Evolutionary conservation across 257 asterid species (phyloP).

Genomic region (Osmanthus fragrans): DNA sequence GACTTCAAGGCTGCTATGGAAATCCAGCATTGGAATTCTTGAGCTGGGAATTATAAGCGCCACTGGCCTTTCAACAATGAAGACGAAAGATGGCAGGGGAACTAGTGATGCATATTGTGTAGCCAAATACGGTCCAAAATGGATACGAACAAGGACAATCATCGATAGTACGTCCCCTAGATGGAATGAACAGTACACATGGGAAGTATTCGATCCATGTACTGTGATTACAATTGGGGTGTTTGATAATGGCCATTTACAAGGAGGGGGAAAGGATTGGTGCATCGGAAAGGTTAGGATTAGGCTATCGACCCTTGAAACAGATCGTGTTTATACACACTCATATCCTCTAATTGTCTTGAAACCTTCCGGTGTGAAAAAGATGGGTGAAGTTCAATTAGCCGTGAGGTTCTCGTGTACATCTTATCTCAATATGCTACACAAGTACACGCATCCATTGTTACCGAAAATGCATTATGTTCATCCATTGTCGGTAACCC

Average conservation of each 20-base stretch:
- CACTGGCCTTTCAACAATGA: slow-evolving; percentile 57
- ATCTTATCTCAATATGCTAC: slow-evolving; percentile 64
- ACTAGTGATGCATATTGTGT: slow-evolving; percentile 76
- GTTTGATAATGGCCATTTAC: slow-evolving; percentile 68
- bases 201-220: slow-evolving; percentile 87
- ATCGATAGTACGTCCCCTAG: slow-evolving; percentile 59
- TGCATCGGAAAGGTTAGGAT: slow-evolving; percentile 84
- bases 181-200: slow-evolving; percentile 90
- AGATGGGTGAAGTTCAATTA: slow-evolving; percentile 79
- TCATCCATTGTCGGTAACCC: slow-evolving; percentile 61
- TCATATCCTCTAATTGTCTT: slow-evolving; percentile 73
- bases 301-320: slow-evolving; percentile 73
- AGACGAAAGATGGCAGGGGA: slow-evolving; percentile 59
- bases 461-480: slow-evolving; percentile 81
- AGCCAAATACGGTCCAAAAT: slow-evolving; percentile 78
- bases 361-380: slow-evolving; percentile 66
- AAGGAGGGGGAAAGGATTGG: slow-evolving; percentile 53
- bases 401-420: slow-evolving; percentile 75
- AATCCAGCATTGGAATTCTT: slow-evolving; percentile 63
- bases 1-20: slow-evolving; percentile 68
- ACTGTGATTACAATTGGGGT: slow-evolving; percentile 71
- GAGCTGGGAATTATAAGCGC: slow-evolving; percentile 79
- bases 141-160: slow-evolving; percentile 83
- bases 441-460: slow-evolving; percentile 58
- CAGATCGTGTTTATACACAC: slow-evolving; percentile 78